phyloP scores from a whole-genome alignment of 2,329 filamentous ascomycete genomes.

The Cladophialophora exuberans region DNA sequence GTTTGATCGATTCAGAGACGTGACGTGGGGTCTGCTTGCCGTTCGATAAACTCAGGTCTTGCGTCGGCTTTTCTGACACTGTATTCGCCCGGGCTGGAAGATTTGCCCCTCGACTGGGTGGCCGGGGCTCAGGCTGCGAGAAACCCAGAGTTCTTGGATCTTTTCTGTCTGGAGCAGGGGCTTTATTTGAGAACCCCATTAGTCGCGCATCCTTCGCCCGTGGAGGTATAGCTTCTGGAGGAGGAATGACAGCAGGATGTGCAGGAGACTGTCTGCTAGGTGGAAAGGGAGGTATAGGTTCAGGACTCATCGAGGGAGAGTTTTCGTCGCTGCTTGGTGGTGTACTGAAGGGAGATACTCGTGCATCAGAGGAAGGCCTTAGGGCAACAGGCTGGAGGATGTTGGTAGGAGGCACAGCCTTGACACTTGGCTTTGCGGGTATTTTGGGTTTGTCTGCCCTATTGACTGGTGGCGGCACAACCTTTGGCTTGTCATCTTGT shows the following conservation, averaged over 20 bases:
- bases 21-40: conserved; percentile 51
- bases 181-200: conserved; percentile 26
- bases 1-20: conserved; percentile 29
- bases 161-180: conserved; percentile 11
- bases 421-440: conserved; percentile 48
- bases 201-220: conserved; percentile 27
- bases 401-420: conserved; percentile 31
- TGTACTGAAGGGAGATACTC: conserved; percentile 80
- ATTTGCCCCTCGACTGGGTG: conserved; percentile 13
- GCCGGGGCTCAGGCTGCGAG: conserved; percentile 13
- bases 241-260: background rate
- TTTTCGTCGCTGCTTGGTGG: conserved; percentile 75
- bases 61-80: conserved; percentile 24
- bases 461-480: conserved; percentile 70
- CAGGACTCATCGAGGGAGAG: conserved; percentile 39
- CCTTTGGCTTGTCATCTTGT: conserved; percentile 16
- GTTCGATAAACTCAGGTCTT: conserved; percentile 40
- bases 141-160: conserved; percentile 28
- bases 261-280: background rate
- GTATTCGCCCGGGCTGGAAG: conserved; percentile 27
- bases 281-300: background rate
- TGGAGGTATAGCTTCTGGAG: conserved; percentile 1
- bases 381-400: conserved; percentile 36
- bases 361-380: conserved; percentile 47
- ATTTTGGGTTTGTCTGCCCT: conserved; percentile 77